phyloP scores from a whole-genome alignment of 169 alveolate species.

The Eimeria tenella region DNA sequence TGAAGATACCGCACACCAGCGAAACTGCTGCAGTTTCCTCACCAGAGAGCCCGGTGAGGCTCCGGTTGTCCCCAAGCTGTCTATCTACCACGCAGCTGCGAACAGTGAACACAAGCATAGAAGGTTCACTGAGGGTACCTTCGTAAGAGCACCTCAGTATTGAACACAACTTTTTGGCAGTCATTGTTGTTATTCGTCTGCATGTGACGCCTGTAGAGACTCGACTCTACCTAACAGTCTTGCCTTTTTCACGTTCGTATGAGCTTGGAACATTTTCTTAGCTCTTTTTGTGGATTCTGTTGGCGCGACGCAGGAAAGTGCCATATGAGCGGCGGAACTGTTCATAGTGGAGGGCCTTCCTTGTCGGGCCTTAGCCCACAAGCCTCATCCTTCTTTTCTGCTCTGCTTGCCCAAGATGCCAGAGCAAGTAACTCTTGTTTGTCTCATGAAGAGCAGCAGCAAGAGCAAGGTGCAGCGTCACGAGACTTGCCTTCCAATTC shows the following conservation, averaged over 20 bases:
- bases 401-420: conserved; percentile 59
- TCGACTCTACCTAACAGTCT: neutral
- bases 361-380: neutral
- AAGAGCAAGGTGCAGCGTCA: neutral
- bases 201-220: neutral
- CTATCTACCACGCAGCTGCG: neutral
- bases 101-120: neutral
- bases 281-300: neutral
- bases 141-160: neutral
- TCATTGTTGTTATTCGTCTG: neutral
- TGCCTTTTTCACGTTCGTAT: neutral
- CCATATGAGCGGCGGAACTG: neutral
- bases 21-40: neutral
- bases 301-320: conserved; percentile 20
- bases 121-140: no score
- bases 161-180: neutral
- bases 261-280: neutral
- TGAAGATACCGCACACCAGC: neutral
- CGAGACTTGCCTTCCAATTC: neutral
- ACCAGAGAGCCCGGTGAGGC: conserved; percentile 4
- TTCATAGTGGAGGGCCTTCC: neutral
- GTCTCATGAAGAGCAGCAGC: neutral
- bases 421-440: conserved; percentile 28
- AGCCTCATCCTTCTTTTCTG: conserved; percentile 7
- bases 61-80: neutral